Percentiles rank a stretch among this genome's conserved stretches.
Conservation (phyloP, 2,329 filamentous ascomycete species). For the Alternaria alternata region DNA sequence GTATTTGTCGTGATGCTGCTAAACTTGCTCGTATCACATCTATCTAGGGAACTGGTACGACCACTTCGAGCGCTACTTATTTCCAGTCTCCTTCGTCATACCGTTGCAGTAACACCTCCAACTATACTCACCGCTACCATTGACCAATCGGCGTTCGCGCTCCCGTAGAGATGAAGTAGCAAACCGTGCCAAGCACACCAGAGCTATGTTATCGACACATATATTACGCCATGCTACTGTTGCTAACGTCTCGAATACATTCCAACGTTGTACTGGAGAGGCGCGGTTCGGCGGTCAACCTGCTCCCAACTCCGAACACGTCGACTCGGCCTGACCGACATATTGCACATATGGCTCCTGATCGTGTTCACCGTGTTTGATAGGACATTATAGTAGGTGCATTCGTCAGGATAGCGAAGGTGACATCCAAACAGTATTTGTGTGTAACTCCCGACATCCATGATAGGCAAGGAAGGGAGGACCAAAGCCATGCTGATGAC, state of each 20-base stretch:
- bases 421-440: constrained; percentile 1
- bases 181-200: constrained; percentile 9
- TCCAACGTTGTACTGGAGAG: constrained; percentile 10
- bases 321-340: constrained; percentile 18
- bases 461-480: constrained; percentile 4
- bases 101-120: constrained; percentile 22
- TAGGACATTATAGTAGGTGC: constrained; percentile 2
- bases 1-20: not conserved
- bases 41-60: constrained; percentile 7
- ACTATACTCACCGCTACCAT: constrained; percentile 21
- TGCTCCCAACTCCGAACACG: constrained; percentile 10
- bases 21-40: constrained; percentile 5
- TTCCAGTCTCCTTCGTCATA: constrained; percentile 18
- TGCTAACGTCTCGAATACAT: constrained; percentile 6
- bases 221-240: constrained; percentile 14
- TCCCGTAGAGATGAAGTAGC: constrained; percentile 4
- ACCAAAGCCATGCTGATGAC: constrained; percentile 26
- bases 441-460: constrained; percentile 14
- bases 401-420: constrained; percentile 12
- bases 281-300: constrained; percentile 14
- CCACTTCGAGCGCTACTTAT: constrained; percentile 4
- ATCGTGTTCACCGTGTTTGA: constrained; percentile 1
- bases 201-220: constrained; percentile 5
- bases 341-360: constrained; percentile 2
- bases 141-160: constrained; percentile 5